Conservation (phyloP, 2,329 filamentous ascomycete species). For the Emergomyces orientalis region DNA sequence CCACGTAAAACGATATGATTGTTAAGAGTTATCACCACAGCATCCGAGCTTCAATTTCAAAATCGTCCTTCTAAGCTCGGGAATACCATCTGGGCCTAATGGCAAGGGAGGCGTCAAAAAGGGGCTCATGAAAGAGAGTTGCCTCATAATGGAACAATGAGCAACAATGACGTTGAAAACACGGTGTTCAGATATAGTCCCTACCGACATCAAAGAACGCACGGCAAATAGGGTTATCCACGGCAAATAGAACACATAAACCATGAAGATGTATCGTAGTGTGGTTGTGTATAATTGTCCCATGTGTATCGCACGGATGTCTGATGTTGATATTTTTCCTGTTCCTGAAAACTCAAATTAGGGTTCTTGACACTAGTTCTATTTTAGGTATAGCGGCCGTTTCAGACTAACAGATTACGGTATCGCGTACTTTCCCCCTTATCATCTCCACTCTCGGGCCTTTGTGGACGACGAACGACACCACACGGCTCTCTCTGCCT, state of each 20-base stretch:
- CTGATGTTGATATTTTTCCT: conserved; percentile 5
- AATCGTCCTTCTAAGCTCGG: neutral
- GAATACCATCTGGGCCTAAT: neutral
- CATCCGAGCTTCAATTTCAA: neutral
- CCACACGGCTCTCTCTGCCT: neutral
- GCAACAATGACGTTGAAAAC: neutral
- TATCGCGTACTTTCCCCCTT: neutral
- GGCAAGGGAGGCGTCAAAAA: neutral
- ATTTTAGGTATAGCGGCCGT: neutral
- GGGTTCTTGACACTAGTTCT: neutral
- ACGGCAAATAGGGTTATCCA: neutral
- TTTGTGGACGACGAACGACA: neutral
- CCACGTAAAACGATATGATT: neutral
- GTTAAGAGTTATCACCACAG: neutral
- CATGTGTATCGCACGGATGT: too few species aligned
- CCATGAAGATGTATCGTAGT: too few species aligned
- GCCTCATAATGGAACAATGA: neutral
- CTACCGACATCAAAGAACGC: neutral
- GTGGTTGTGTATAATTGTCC: neutral
- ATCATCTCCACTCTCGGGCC: neutral
- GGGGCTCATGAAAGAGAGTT: neutral
- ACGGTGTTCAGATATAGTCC: neutral
- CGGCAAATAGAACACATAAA: neutral
- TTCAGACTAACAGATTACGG: neutral
- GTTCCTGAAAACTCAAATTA: conserved; percentile 1